A percentile compares a stretch with the other conserved stretches of the same genome.
phyloP scores from a whole-genome alignment of 2,329 filamentous ascomycete genomes.

The Amauroascus niger region DNA sequence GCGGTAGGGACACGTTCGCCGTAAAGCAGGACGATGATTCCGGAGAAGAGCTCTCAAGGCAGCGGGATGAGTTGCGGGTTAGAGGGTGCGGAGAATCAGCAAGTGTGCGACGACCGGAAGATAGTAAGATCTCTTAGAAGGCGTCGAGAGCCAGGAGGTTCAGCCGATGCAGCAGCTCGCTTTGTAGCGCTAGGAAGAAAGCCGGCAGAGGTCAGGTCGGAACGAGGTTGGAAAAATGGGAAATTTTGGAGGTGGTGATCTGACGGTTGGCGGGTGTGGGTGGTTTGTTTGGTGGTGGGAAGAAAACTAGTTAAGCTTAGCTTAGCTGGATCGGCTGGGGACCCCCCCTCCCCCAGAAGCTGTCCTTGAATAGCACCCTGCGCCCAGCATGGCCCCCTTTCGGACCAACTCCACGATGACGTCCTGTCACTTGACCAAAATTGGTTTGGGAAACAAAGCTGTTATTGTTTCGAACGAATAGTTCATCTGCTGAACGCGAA shows the following conservation, averaged over 20 bases:
- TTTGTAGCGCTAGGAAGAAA: neutral
- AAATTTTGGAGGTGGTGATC: slow-evolving; percentile 1
- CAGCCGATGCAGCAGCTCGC: neutral
- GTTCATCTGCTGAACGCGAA: too few relatives aligned
- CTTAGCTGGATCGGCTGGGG: too few relatives aligned
- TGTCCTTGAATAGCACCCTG: too few relatives aligned
- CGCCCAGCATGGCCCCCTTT: too few relatives aligned
- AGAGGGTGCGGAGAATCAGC: neutral
- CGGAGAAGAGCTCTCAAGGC: neutral
- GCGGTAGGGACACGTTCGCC: neutral
- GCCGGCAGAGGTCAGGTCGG: neutral
- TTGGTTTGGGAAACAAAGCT: too few relatives aligned
- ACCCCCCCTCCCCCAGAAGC: too few relatives aligned
- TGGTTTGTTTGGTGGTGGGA: neutral
- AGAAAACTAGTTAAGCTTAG: neutral
- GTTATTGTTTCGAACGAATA: too few relatives aligned
- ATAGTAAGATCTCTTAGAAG: neutral
- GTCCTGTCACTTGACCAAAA: too few relatives aligned
- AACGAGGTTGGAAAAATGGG: neutral
- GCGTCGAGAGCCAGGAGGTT: neutral
- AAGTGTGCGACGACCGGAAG: neutral
- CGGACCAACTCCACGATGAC: too few relatives aligned
- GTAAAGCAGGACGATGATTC: neutral
- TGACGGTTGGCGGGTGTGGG: neutral
- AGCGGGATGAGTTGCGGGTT: neutral